These are phyloP conservation scores for Turritis glabra DNA, from an alignment of 345 rosid species.

Conservation along the genomic window DNA sequence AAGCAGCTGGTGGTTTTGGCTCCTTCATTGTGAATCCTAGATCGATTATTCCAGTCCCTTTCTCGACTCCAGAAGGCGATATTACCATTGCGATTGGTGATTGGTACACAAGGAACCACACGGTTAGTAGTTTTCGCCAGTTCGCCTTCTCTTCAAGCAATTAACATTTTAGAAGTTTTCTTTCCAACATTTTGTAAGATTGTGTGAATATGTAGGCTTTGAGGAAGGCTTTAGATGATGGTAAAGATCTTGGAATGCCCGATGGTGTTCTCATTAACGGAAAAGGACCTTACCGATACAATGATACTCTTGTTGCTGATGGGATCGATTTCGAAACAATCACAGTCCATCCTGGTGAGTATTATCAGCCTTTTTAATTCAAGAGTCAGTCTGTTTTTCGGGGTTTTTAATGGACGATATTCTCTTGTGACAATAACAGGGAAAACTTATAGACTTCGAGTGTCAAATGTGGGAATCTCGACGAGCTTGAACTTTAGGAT, in stretches of 20 bases:
- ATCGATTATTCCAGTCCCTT: constrained; percentile 76
- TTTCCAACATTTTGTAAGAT: background rate
- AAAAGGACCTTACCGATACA: constrained; percentile 94
- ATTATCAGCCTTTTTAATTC: background rate
- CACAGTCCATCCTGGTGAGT: constrained; percentile 89
- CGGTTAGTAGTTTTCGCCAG: constrained; percentile 55
- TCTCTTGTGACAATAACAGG: constrained; percentile 50
- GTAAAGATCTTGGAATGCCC: constrained; percentile 93
- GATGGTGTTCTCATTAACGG: constrained; percentile 97
- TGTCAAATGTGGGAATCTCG: constrained; percentile 89
- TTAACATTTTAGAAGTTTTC: background rate
- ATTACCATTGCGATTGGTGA: constrained; percentile 82
- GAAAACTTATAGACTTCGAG: constrained; percentile 83
- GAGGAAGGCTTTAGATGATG: constrained; percentile 88
- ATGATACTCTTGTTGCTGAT: constrained; percentile 77
- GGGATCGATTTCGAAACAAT: constrained; percentile 75
- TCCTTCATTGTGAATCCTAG: constrained; percentile 82
- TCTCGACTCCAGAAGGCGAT: constrained; percentile 76
- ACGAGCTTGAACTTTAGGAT: constrained; percentile 96
- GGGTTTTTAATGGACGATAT: background rate
- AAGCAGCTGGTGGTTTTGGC: constrained; percentile 94
- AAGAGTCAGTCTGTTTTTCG: background rate
- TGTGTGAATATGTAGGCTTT: constrained; percentile 58
- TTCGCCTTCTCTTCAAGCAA: background rate
- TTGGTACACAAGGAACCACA: constrained; percentile 93